phyloP scores from a whole-genome alignment of 805 yeast species.

The Ogataea salicorniae region DNA sequence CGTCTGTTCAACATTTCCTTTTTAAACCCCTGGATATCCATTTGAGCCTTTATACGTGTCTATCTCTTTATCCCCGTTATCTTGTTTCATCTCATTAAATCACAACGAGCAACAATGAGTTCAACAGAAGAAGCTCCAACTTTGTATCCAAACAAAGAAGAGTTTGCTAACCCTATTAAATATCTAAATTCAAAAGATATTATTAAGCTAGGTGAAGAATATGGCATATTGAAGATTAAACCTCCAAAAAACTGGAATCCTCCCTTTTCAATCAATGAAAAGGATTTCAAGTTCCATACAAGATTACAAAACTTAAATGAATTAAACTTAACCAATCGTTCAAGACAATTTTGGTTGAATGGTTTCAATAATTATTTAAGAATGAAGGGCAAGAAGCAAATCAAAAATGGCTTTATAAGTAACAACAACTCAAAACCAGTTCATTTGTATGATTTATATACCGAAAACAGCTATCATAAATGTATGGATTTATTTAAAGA shows the following conservation, averaged over 20 bases:
- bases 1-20: too few relatives aligned
- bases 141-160: slow-evolving; percentile 37
- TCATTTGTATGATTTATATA: slow-evolving; percentile 30
- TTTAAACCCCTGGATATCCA: background rate
- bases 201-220: slow-evolving; percentile 37
- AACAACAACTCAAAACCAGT: slow-evolving; percentile 20
- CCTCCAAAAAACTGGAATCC: slow-evolving; percentile 54
- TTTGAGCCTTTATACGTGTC: background rate
- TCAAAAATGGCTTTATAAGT: slow-evolving; percentile 11
- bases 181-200: slow-evolving; percentile 41
- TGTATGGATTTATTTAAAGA: slow-evolving; percentile 9
- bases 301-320: slow-evolving; percentile 65
- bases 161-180: slow-evolving; percentile 46
- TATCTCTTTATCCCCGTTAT: background rate
- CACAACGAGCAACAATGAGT: background rate
- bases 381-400: slow-evolving; percentile 33
- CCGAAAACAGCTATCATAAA: slow-evolving; percentile 5
- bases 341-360: slow-evolving; percentile 55
- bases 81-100: background rate
- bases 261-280: slow-evolving; percentile 48
- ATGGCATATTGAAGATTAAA: slow-evolving; percentile 47
- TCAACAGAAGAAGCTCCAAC: slow-evolving; percentile 39
- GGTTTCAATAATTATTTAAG: slow-evolving; percentile 55
- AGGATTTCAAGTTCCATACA: slow-evolving; percentile 58
- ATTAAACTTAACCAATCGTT: slow-evolving; percentile 56